These are phyloP conservation scores for Oryza officinalis DNA, from an alignment of 176 grass and related monocot genomes.

Conservation along the genomic window DNA sequence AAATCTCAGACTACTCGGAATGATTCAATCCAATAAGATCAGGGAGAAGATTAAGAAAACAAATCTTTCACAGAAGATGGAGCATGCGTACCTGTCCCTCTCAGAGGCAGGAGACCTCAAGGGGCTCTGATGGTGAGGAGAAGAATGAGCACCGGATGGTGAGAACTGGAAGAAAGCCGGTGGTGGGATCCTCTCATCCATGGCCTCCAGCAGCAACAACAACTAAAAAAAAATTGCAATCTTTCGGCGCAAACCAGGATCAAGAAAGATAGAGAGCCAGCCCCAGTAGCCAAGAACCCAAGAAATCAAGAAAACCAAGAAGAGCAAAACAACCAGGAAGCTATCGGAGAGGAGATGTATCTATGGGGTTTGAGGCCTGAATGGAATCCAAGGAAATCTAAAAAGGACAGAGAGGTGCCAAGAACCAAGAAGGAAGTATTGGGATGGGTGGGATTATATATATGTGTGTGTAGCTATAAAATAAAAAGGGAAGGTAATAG, in stretches of 20 bases:
- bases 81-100: constrained; percentile 74
- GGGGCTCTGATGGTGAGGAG: constrained; percentile 59
- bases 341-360: constrained; percentile 18
- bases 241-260: constrained; percentile 3
- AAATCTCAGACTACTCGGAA: background rate
- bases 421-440: constrained; percentile 48
- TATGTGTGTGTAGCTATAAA: constrained; percentile 12
- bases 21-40: background rate
- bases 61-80: background rate
- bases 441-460: constrained; percentile 47
- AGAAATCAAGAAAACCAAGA: constrained; percentile 38
- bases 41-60: background rate
- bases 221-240: constrained; percentile 31
- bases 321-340: constrained; percentile 18
- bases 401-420: constrained; percentile 46
- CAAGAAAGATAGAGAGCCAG: background rate
- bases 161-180: constrained; percentile 80
- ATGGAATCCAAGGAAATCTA: constrained; percentile 61
- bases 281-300: background rate
- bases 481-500: constrained; percentile 43
- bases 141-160: constrained; percentile 81
- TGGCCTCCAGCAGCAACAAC: constrained; percentile 32
- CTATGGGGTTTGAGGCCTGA: constrained; percentile 20
- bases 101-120: constrained; percentile 76
- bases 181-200: constrained; percentile 83